Evolutionary conservation across 2,329 filamentous ascomycete species (phyloP).

Genomic region (Pseudogymnoascus sp.): DNA sequence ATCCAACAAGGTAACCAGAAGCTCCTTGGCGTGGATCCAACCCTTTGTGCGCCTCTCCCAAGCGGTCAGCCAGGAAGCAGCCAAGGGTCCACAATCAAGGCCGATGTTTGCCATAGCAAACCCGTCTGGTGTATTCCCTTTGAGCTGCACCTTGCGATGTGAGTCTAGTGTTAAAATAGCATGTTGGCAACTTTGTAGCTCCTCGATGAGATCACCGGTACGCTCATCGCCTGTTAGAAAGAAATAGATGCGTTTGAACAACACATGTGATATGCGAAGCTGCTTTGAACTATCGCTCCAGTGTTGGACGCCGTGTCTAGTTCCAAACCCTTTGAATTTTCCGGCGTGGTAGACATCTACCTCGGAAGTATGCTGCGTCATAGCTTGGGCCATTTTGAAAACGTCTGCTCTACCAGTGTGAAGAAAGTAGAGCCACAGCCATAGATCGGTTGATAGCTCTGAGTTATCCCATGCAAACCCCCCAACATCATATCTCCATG

Average conservation of each 20-base stretch:
- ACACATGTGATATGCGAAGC: slow-evolving; percentile 51
- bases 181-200: slow-evolving; percentile 26
- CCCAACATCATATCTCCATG: slow-evolving; percentile 57
- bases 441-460: slow-evolving; percentile 55
- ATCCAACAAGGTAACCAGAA: slow-evolving; percentile 4
- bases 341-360: slow-evolving; percentile 58
- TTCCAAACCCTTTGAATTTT: slow-evolving; percentile 52
- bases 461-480: slow-evolving; percentile 62
- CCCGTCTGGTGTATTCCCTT: not conserved
- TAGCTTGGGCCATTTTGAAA: slow-evolving; percentile 52
- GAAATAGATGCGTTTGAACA: slow-evolving; percentile 33
- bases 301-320: slow-evolving; percentile 57
- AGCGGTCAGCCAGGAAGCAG: slow-evolving; percentile 1
- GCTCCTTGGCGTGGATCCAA: not conserved
- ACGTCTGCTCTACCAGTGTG: slow-evolving; percentile 51
- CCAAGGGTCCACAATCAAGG: slow-evolving; percentile 8
- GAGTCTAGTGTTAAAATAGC: slow-evolving; percentile 8
- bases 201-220: slow-evolving; percentile 46
- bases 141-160: slow-evolving; percentile 8
- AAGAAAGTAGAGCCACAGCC: slow-evolving; percentile 57
- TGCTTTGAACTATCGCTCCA: slow-evolving; percentile 57
- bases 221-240: slow-evolving; percentile 38
- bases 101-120: slow-evolving; percentile 11
- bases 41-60: slow-evolving; percentile 12
- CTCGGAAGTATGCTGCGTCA: slow-evolving; percentile 53